Conservation (phyloP, 2,329 filamentous ascomycete species). For the Zymoseptoria brevis region DNA sequence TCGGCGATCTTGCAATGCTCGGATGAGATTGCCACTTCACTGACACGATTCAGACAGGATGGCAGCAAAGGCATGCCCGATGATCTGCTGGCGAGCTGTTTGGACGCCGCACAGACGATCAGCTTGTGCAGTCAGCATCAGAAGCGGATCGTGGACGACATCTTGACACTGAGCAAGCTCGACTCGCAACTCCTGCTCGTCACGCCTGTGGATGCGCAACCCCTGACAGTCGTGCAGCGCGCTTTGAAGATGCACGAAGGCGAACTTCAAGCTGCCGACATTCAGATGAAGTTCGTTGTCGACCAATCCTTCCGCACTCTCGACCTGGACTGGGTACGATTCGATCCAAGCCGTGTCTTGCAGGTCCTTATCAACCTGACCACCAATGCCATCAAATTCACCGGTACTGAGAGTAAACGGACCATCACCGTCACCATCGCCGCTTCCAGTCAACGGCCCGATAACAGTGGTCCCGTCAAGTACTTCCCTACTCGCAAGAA, state of each 20-base stretch:
- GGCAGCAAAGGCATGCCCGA: slow-evolving; percentile 30
- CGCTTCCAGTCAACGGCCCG: slow-evolving; percentile 51
- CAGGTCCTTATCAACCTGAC: slow-evolving; percentile 75
- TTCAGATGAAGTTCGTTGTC: slow-evolving; percentile 57
- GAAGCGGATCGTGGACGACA: slow-evolving; percentile 69
- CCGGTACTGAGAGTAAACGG: slow-evolving; percentile 52
- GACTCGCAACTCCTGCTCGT: slow-evolving; percentile 68
- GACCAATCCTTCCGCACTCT: slow-evolving; percentile 54
- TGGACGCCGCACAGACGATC: slow-evolving; percentile 71
- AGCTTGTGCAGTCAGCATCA: slow-evolving; percentile 71
- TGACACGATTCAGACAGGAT: slow-evolving; percentile 37
- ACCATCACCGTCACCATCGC: slow-evolving; percentile 60
- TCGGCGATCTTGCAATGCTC: slow-evolving; percentile 68
- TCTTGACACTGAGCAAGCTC: slow-evolving; percentile 65
- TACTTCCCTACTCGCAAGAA: slow-evolving; percentile 54
- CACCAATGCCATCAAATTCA: slow-evolving; percentile 78
- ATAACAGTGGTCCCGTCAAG: slow-evolving; percentile 42
- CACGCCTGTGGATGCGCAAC: slow-evolving; percentile 61
- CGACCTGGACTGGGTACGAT: slow-evolving; percentile 57
- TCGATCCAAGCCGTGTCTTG: slow-evolving; percentile 67
- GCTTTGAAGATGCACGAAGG: slow-evolving; percentile 72
- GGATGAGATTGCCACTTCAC: slow-evolving; percentile 59
- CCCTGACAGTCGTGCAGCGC: slow-evolving; percentile 56
- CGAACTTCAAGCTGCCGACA: slow-evolving; percentile 61
- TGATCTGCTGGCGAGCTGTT: slow-evolving; percentile 50